Percentiles rank a stretch among this genome's conserved stretches.
These are phyloP conservation scores for Amoebophrya sp. DNA, from an alignment of 169 alveolate species.

Conservation along the genomic window DNA sequence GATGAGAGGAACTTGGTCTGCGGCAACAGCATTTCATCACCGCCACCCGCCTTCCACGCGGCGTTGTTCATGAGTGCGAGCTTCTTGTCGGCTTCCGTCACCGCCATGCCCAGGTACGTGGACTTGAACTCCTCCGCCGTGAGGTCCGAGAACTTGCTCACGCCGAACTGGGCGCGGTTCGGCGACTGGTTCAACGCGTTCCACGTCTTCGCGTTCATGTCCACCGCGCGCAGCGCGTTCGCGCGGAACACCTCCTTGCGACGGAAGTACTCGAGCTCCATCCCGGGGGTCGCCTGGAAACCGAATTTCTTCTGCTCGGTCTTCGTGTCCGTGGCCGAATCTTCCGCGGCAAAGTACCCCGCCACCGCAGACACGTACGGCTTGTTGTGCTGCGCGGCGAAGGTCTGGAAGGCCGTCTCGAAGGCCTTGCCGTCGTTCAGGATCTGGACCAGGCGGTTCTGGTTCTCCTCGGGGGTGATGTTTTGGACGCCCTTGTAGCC, in stretches of 20 bases:
- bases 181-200: neutral
- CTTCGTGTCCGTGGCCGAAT: neutral
- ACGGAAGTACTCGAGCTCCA: neutral
- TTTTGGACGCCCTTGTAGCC: too few relatives aligned
- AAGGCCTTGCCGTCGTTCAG: too few relatives aligned
- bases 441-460: too few relatives aligned
- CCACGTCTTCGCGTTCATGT: neutral
- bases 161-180: neutral
- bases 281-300: neutral
- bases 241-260: neutral
- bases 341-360: neutral
- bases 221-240: neutral
- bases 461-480: too few relatives aligned
- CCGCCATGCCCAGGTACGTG: neutral
- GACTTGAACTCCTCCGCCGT: neutral
- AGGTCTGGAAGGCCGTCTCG: too few relatives aligned
- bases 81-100: neutral
- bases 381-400: too few relatives aligned
- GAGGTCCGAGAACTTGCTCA: neutral
- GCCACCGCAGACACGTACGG: too few relatives aligned
- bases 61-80: neutral
- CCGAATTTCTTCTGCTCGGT: neutral
- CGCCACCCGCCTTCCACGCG: neutral
- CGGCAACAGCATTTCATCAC: neutral
- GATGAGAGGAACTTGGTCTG: neutral